Percentiles rank a stretch among this genome's conserved stretches.
These are phyloP conservation scores for Tilletia indica DNA, from an alignment of 1,284 basidiomycete genomes.

Conservation along the genomic window DNA sequence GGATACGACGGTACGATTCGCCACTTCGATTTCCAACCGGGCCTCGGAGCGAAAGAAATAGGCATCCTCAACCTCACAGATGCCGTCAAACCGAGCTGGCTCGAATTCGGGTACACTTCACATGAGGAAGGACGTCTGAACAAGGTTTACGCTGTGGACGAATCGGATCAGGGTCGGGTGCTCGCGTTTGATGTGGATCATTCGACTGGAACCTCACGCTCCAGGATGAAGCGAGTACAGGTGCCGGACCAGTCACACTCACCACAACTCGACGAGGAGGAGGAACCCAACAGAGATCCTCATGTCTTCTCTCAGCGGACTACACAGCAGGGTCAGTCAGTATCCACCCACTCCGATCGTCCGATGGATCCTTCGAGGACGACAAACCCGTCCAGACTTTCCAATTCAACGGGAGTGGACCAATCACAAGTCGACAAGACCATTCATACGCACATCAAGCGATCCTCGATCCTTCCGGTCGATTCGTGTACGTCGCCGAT, in stretches of 20 bases:
- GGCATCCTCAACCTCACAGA: neutral
- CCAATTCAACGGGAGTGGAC: constrained; percentile 35
- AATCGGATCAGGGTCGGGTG: neutral
- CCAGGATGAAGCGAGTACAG: neutral
- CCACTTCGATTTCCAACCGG: constrained; percentile 6
- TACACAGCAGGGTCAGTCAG: neutral
- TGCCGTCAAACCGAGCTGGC: neutral
- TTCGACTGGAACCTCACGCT: neutral
- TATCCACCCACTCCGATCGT: neutral
- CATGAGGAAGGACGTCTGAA: neutral
- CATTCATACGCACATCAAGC: constrained; percentile 45
- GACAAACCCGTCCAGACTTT: constrained; percentile 13
- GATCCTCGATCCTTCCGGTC: constrained; percentile 28
- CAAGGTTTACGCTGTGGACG: neutral
- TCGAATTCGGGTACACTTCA: neutral
- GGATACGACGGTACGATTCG: neutral
- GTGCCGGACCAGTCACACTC: neutral
- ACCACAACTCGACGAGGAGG: neutral
- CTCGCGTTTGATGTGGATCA: neutral
- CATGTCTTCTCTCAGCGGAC: neutral
- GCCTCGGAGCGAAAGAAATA: neutral
- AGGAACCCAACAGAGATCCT: neutral
- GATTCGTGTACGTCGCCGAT: constrained; percentile 42
- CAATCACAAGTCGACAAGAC: constrained; percentile 39
- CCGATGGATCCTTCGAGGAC: neutral